These are phyloP conservation scores for Neonectria magnoliae DNA, from an alignment of 2,329 filamentous ascomycete species.

Conservation along the genomic window DNA sequence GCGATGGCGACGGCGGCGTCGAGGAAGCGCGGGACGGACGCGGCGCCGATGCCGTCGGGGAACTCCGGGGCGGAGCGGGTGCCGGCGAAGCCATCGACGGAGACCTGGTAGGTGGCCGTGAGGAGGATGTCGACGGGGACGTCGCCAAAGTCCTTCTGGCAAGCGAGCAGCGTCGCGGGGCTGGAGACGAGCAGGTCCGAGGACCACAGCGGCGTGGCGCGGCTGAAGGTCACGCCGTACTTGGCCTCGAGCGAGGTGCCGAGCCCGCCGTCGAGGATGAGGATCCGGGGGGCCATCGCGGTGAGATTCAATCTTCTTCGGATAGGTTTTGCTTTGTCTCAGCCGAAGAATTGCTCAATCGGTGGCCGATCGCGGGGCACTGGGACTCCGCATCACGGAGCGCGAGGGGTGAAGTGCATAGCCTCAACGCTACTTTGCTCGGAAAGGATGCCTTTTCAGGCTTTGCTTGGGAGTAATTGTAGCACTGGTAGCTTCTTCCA, in stretches of 20 bases:
- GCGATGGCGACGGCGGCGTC: constrained; percentile 57
- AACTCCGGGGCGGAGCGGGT: constrained; percentile 54
- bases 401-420: constrained; percentile 1
- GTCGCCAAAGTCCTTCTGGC: constrained; percentile 64
- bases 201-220: constrained; percentile 71
- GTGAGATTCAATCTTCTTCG: not conserved
- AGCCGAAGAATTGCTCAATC: not conserved
- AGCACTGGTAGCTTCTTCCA: not conserved
- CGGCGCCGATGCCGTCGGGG: constrained; percentile 55
- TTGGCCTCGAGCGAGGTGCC: constrained; percentile 72
- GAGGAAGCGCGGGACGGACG: constrained; percentile 54
- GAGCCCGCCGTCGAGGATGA: constrained; percentile 73
- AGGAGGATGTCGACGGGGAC: constrained; percentile 71
- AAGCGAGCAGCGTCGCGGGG: constrained; percentile 60
- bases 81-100: constrained; percentile 63
- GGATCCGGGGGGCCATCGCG: constrained; percentile 46
- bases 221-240: constrained; percentile 62
- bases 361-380: constrained; percentile 19
- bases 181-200: constrained; percentile 70
- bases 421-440: constrained; percentile 2
- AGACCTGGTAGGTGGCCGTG: constrained; percentile 75
- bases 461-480: too few relatives aligned
- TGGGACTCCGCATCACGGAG: constrained; percentile 10
- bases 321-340: not conserved
- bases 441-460: too few relatives aligned